Percentiles rank a stretch among this genome's conserved stretches.
phyloP scores from a whole-genome alignment of 345 rosid species.

The Microcos paniculata region DNA sequence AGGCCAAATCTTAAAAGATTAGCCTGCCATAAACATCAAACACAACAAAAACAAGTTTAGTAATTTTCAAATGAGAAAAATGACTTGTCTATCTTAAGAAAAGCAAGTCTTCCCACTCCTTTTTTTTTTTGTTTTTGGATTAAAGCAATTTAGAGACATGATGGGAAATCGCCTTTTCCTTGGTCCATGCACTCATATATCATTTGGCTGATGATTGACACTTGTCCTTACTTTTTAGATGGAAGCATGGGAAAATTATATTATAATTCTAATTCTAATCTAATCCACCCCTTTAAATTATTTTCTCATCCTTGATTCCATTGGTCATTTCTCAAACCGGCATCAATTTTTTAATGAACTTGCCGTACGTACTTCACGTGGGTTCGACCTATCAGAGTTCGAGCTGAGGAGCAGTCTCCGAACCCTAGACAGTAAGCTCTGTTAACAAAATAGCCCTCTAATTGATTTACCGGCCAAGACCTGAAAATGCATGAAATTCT shows the following conservation, averaged over 20 bases:
- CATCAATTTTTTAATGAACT: constrained; percentile 4
- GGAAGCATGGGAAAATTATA: background rate
- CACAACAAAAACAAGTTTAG: background rate
- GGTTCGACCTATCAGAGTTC: constrained; percentile 19
- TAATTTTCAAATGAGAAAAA: background rate
- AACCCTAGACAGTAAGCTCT: constrained; percentile 2
- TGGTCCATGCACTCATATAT: constrained; percentile 15
- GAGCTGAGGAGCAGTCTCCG: constrained; percentile 1
- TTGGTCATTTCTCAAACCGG: background rate
- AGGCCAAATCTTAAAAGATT: background rate
- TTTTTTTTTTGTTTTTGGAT: background rate
- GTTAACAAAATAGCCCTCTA: background rate
- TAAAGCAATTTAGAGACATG: background rate
- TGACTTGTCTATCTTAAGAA: background rate
- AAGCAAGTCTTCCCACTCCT: background rate
- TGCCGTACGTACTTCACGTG: constrained; percentile 30
- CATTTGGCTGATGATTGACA: constrained; percentile 42
- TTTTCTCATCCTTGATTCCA: background rate
- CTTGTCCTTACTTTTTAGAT: constrained; percentile 27
- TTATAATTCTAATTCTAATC: constrained; percentile 14
- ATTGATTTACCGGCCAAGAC: background rate
- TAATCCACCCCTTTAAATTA: background rate
- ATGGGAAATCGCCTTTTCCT: constrained; percentile 10
- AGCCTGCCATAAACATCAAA: background rate
- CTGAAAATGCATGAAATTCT: background rate